Conservation (phyloP, 2,329 filamentous ascomycete species). For the Mariannaea elegans region DNA sequence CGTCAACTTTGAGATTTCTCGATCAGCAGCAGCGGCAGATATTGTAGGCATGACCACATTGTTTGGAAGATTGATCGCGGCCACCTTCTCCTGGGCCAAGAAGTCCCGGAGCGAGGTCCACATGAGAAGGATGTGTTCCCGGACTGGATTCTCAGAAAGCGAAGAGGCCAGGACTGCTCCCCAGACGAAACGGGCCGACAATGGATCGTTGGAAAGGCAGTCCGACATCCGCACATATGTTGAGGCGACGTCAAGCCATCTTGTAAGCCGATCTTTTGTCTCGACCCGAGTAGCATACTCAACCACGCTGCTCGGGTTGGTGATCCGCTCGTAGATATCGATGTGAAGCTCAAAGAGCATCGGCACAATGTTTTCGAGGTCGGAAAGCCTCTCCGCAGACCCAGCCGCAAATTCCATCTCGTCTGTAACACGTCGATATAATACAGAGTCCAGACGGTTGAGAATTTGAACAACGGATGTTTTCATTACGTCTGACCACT, state of each 20-base stretch:
- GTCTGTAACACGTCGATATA: slow-evolving; percentile 57
- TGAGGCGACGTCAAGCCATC: slow-evolving; percentile 63
- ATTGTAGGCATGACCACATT: slow-evolving; percentile 90
- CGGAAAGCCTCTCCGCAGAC: slow-evolving; percentile 38
- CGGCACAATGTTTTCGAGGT: slow-evolving; percentile 58
- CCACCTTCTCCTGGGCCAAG: slow-evolving; percentile 51
- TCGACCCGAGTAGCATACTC: slow-evolving; percentile 58
- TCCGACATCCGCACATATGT: slow-evolving; percentile 51
- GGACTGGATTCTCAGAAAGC: slow-evolving; percentile 59
- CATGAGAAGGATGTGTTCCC: slow-evolving; percentile 65
- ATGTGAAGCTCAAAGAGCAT: slow-evolving; percentile 71
- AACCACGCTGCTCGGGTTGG: slow-evolving; percentile 64
- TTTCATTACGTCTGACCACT: slow-evolving; percentile 69
- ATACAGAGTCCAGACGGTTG: slow-evolving; percentile 60
- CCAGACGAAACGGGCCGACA: slow-evolving; percentile 66
- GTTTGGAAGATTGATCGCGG: slow-evolving; percentile 74
- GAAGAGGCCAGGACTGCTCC: slow-evolving; percentile 63
- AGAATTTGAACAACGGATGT: slow-evolving; percentile 65
- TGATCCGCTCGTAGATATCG: slow-evolving; percentile 67
- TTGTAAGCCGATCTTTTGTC: slow-evolving; percentile 58
- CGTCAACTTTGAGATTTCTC: slow-evolving; percentile 89
- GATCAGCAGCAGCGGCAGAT: slow-evolving; percentile 82
- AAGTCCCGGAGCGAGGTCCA: slow-evolving; percentile 67
- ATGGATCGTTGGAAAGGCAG: slow-evolving; percentile 45
- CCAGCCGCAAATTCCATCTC: slow-evolving; percentile 49